phyloP scores from a whole-genome alignment of 768 basidiomycete species.

The Kondoa malvinella region DNA sequence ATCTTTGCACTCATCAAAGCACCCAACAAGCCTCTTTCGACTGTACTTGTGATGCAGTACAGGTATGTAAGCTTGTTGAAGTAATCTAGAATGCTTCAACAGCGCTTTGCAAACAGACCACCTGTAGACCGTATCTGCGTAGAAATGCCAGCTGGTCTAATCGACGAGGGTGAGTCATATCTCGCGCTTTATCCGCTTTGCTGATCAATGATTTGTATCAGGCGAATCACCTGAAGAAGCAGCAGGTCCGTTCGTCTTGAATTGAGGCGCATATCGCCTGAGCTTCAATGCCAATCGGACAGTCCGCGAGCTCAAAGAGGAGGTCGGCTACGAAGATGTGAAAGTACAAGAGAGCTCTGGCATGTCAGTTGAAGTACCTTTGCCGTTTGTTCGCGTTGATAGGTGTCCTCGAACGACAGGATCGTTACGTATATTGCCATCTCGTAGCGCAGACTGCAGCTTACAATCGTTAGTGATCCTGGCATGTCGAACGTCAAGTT shows the following conservation, averaged over 20 bases:
- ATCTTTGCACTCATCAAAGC: constrained; percentile 4
- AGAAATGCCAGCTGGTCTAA: not conserved
- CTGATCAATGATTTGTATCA: not conserved
- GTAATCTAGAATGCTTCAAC: no score
- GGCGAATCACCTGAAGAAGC: constrained; percentile 4
- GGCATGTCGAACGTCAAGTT: constrained; percentile 1
- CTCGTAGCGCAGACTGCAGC: not conserved
- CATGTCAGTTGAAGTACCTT: not conserved
- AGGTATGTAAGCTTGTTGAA: constrained; percentile 4
- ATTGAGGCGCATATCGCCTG: no score
- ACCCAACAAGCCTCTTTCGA: not conserved
- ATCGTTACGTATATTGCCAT: not conserved
- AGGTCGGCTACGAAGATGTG: constrained; percentile 8
- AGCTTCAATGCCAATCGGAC: no score
- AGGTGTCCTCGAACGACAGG: not conserved
- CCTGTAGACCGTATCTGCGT: constrained; percentile 2
- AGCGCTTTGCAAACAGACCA: not conserved
- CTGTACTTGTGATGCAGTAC: constrained; percentile 5
- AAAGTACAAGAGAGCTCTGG: not conserved
- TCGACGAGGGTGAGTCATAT: not conserved
- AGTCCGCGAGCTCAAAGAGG: constrained; percentile 5
- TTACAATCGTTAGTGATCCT: constrained; percentile 5
- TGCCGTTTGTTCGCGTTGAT: not conserved
- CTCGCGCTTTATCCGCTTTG: not conserved
- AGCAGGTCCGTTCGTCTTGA: not conserved